These are phyloP conservation scores for Lachancea nothofagi DNA, from an alignment of 805 yeast species.

Conservation along the genomic window DNA sequence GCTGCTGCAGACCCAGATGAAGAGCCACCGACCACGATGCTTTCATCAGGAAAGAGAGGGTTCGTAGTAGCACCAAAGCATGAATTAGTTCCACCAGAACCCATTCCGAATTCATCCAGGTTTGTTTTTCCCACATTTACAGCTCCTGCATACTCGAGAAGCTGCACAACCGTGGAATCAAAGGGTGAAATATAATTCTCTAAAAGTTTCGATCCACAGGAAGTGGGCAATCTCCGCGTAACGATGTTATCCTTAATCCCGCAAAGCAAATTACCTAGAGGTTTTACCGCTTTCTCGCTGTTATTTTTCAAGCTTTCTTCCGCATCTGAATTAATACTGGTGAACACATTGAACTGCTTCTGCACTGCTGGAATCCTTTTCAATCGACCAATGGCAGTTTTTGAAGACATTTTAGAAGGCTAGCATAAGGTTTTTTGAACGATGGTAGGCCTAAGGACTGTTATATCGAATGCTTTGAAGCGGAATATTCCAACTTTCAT, in stretches of 20 bases:
- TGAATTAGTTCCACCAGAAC: conserved; percentile 59
- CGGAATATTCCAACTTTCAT: too few relatives aligned
- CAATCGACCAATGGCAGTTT: conserved; percentile 14
- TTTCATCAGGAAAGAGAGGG: conserved; percentile 38
- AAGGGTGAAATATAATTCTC: conserved; percentile 64
- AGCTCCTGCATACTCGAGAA: conserved; percentile 50
- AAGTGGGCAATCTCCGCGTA: conserved; percentile 60
- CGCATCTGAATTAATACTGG: conserved; percentile 32
- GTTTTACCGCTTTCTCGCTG: conserved; percentile 10
- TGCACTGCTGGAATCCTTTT: conserved; percentile 20
- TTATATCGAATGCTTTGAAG: too few relatives aligned
- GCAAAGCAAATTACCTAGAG: conserved; percentile 28
- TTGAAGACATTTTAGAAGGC: conserved; percentile 9
- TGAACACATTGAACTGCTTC: conserved; percentile 38
- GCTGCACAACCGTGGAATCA: conserved; percentile 64
- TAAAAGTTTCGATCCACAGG: conserved; percentile 71
- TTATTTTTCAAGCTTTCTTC: conserved; percentile 8
- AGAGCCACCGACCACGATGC: conserved; percentile 75
- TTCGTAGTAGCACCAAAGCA: conserved; percentile 54
- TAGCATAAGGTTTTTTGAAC: background rate
- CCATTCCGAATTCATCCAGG: conserved; percentile 98
- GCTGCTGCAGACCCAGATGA: conserved; percentile 96
- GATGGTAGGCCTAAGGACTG: background rate
- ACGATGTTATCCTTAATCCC: conserved; percentile 80
- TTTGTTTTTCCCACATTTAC: conserved; percentile 73